These are phyloP conservation scores for Phaeolepiota aurea DNA, from an alignment of 768 basidiomycete genomes.

Conservation along the genomic window DNA sequence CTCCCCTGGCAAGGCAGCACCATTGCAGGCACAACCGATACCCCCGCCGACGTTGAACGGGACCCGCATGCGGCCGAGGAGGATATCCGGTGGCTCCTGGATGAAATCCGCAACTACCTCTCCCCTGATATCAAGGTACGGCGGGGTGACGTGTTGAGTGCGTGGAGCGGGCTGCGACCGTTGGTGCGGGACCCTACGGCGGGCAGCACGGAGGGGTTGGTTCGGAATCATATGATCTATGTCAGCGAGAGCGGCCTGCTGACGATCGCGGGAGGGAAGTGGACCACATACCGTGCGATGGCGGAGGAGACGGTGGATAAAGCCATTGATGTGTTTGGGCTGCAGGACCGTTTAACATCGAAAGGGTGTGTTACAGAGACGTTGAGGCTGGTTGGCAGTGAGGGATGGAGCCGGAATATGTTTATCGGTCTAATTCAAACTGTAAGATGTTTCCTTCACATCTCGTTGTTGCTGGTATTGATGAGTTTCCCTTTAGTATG, in stretches of 20 bases:
- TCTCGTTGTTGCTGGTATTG: neutral
- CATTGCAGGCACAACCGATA: constrained; percentile 95
- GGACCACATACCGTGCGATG: constrained; percentile 98
- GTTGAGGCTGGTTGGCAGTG: constrained; percentile 81
- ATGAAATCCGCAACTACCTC: constrained; percentile 86
- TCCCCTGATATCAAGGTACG: constrained; percentile 90
- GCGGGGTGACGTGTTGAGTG: constrained; percentile 89
- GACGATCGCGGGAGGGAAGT: constrained; percentile 96
- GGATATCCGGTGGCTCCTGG: constrained; percentile 94
- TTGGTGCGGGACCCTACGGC: constrained; percentile 73
- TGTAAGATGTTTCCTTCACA: constrained; percentile 30
- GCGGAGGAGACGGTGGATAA: constrained; percentile 89
- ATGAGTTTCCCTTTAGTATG: constrained; percentile 46
- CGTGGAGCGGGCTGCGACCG: constrained; percentile 90
- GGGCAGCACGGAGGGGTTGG: constrained; percentile 74
- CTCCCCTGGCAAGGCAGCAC: constrained; percentile 98
- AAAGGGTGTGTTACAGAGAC: constrained; percentile 71
- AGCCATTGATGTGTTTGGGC: constrained; percentile 71
- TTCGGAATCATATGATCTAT: constrained; percentile 90
- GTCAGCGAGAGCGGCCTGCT: constrained; percentile 74
- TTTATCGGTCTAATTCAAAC: constrained; percentile 93
- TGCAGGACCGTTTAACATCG: constrained; percentile 40
- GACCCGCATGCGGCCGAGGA: constrained; percentile 85
- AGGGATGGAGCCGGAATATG: constrained; percentile 94
- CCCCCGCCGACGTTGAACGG: constrained; percentile 58